phyloP scores from a whole-genome alignment of 1,139 yeast species.

The Kodamaea arcana region DNA sequence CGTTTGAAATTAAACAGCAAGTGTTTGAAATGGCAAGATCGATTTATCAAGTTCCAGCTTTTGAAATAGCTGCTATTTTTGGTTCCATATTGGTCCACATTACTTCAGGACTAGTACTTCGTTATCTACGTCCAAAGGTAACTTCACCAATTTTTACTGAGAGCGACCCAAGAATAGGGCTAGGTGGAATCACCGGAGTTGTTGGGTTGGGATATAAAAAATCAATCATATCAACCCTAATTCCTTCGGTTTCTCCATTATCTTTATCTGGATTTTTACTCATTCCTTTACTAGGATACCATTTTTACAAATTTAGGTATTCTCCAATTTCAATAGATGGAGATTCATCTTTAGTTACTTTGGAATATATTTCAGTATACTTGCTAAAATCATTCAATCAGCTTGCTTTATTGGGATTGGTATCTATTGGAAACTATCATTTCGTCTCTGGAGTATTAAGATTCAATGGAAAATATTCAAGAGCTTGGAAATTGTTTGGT shows the following conservation, averaged over 20 bases:
- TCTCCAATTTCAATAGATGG: constrained; percentile 56
- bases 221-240: constrained; percentile 36
- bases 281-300: constrained; percentile 43
- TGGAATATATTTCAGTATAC: constrained; percentile 51
- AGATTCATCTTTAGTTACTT: constrained; percentile 55
- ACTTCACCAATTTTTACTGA: constrained; percentile 4
- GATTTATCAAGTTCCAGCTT: constrained; percentile 51
- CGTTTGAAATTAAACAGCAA: constrained; percentile 46
- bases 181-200: constrained; percentile 54
- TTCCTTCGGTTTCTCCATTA: constrained; percentile 42
- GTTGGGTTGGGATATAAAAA: constrained; percentile 52
- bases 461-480: constrained; percentile 25
- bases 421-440: constrained; percentile 32
- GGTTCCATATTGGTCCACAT: constrained; percentile 52
- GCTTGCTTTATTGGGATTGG: constrained; percentile 17
- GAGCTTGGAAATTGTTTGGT: constrained; percentile 32
- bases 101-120: constrained; percentile 47
- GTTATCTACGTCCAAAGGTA: constrained; percentile 33
- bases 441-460: constrained; percentile 33
- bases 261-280: constrained; percentile 59
- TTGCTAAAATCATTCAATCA: constrained; percentile 21
- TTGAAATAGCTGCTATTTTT: constrained; percentile 47
- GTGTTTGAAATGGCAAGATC: constrained; percentile 59
- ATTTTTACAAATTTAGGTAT: constrained; percentile 44
- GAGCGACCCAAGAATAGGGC: constrained; percentile 43